A percentile compares a stretch with the other conserved stretches of the same genome.
Conservation (phyloP, 352 stramenopile genomes). For the Pythium volutum region DNA sequence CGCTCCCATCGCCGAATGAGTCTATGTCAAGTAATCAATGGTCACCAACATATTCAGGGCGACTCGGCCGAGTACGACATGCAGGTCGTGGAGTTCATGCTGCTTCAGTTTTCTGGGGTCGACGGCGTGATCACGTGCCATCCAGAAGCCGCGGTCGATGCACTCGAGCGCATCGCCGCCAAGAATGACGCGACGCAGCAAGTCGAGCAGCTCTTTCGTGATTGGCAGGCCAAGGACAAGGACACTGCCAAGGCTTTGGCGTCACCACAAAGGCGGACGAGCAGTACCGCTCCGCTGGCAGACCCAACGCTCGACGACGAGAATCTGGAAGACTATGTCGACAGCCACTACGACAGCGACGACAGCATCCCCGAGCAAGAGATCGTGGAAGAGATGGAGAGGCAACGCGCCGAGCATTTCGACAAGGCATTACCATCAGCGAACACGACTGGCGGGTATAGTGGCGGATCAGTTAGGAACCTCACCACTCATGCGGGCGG, state of each 20-base stretch:
- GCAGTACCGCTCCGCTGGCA: background rate
- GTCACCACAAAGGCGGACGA: slow-evolving; percentile 2
- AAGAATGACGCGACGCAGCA: slow-evolving; percentile 32
- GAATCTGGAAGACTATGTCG: slow-evolving; percentile 30
- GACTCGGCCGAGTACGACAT: slow-evolving; percentile 17
- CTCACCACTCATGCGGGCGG: background rate
- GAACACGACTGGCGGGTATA: background rate
- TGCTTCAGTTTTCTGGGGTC: slow-evolving; percentile 35
- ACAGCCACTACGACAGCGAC: slow-evolving; percentile 20
- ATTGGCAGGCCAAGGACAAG: slow-evolving; percentile 32
- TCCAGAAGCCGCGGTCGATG: slow-evolving; percentile 27
- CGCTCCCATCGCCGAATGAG: background rate
- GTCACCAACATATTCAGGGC: background rate
- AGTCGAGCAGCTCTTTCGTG: slow-evolving; percentile 35
- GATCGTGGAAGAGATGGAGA: slow-evolving; percentile 26
- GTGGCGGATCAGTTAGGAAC: background rate
- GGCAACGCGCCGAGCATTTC: slow-evolving; percentile 29
- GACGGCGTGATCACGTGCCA: slow-evolving; percentile 31
- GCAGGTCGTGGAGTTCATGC: slow-evolving; percentile 32
- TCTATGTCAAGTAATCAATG: slow-evolving; percentile 11
- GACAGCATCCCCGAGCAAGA: slow-evolving; percentile 21
- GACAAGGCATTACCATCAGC: background rate
- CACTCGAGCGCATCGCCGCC: slow-evolving; percentile 22
- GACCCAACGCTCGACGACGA: slow-evolving; percentile 5
- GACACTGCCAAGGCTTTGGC: background rate